These are phyloP conservation scores for Cyberlindnera saturnus DNA, from an alignment of 805 yeast genomes.

Conservation along the genomic window DNA sequence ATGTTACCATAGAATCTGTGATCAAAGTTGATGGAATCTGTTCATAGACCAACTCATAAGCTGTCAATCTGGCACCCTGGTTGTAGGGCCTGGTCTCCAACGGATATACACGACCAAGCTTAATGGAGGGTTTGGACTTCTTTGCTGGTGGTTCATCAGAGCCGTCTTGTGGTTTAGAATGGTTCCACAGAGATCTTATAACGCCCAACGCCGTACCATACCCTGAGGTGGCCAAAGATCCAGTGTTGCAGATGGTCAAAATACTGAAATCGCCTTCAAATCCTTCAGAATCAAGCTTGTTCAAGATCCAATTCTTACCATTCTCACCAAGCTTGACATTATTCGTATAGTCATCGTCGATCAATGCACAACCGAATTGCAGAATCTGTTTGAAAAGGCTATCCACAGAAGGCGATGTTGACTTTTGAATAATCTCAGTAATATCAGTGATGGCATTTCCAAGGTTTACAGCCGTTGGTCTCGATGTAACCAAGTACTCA, in stretches of 20 bases:
- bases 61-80: constrained; percentile 91
- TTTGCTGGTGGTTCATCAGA: constrained; percentile 22
- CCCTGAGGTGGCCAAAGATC: constrained; percentile 95
- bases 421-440: constrained; percentile 26
- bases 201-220: constrained; percentile 97
- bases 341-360: constrained; percentile 72
- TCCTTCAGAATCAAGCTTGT: constrained; percentile 37
- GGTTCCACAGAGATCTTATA: constrained; percentile 61
- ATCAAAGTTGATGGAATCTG: constrained; percentile 81
- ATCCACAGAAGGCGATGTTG: constrained; percentile 20
- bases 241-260: constrained; percentile 92
- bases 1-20: constrained; percentile 89
- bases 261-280: constrained; percentile 69
- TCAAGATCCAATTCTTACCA: constrained; percentile 65
- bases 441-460: constrained; percentile 55
- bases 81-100: constrained; percentile 95
- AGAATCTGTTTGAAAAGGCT: constrained; percentile 29
- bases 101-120: constrained; percentile 70
- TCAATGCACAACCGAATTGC: constrained; percentile 47
- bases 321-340: constrained; percentile 73
- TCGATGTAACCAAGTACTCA: constrained; percentile 61
- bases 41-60: constrained; percentile 84
- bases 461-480: constrained; percentile 95
- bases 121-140: constrained; percentile 32
- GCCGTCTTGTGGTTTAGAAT: constrained; percentile 23